These are phyloP conservation scores for Phytophthora cryptogea DNA, from an alignment of 352 stramenopile genomes.

Conservation along the genomic window DNA sequence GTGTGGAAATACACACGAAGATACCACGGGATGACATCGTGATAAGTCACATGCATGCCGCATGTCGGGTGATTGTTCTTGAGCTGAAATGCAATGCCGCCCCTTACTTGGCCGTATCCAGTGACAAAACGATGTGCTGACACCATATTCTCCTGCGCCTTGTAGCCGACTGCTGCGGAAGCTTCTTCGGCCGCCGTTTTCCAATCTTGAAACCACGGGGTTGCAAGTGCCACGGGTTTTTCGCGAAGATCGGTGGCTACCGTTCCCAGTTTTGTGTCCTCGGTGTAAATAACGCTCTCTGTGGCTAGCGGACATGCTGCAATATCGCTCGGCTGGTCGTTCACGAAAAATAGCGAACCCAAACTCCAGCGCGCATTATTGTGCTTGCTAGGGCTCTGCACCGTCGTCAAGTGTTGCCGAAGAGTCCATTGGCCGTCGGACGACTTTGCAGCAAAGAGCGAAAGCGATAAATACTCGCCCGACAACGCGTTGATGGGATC, in stretches of 20 bases:
- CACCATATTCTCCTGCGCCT: constrained; percentile 40
- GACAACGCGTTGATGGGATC: constrained; percentile 78
- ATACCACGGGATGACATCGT: constrained; percentile 84
- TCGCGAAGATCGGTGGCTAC: constrained; percentile 34
- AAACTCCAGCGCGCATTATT: constrained; percentile 45
- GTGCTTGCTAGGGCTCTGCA: constrained; percentile 39
- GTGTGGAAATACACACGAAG: constrained; percentile 81
- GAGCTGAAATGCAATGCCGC: constrained; percentile 70
- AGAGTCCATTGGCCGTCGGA: constrained; percentile 35
- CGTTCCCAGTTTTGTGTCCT: constrained; percentile 16
- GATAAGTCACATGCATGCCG: constrained; percentile 64
- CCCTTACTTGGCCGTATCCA: constrained; percentile 74
- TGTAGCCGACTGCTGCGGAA: constrained; percentile 9
- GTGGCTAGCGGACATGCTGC: constrained; percentile 45
- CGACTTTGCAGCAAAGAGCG: constrained; percentile 46
- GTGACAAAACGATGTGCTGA: constrained; percentile 76
- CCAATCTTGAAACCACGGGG: constrained; percentile 34
- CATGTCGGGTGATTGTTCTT: constrained; percentile 59
- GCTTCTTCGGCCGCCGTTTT: constrained; percentile 18
- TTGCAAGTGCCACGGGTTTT: constrained; percentile 6
- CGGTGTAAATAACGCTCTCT: constrained; percentile 44
- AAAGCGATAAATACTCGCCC: constrained; percentile 69
- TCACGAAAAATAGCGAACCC: constrained; percentile 50
- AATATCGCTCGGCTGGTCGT: constrained; percentile 18
- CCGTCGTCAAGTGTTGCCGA: constrained; percentile 63